Evolutionary conservation across 1,284 basidiomycete species (phyloP).

Genomic region (Inonotus hispidus): DNA sequence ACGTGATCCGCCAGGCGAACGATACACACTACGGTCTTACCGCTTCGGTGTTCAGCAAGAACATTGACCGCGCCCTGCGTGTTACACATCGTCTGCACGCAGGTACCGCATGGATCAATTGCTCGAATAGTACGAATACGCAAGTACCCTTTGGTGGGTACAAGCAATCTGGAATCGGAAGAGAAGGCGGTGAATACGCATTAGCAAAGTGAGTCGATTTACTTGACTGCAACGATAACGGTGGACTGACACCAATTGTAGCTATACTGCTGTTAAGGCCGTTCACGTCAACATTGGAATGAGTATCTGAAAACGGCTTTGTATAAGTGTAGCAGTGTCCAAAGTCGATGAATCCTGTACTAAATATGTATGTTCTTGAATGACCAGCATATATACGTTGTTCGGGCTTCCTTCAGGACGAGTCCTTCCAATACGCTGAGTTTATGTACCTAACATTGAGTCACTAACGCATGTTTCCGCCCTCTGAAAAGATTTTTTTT

Average conservation of each 20-base stretch:
- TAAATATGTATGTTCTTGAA: too few relatives aligned
- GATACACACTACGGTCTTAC: constrained; percentile 84
- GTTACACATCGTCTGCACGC: constrained; percentile 77
- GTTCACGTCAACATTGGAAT: constrained; percentile 72
- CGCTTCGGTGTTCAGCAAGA: constrained; percentile 80
- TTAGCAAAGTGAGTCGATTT: constrained; percentile 48
- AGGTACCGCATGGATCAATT: constrained; percentile 83
- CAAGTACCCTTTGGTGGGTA: constrained; percentile 83
- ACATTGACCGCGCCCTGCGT: constrained; percentile 71
- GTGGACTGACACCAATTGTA: constrained; percentile 29
- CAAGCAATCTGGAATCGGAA: constrained; percentile 83
- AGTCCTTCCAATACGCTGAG: too few relatives aligned
- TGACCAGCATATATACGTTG: too few relatives aligned
- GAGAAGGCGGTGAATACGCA: constrained; percentile 84
- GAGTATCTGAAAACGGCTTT: constrained; percentile 14
- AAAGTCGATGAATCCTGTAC: too few relatives aligned
- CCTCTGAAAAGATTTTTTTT: too few relatives aligned
- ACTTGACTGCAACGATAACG: background rate
- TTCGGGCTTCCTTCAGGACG: too few relatives aligned
- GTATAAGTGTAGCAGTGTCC: too few relatives aligned
- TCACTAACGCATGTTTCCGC: too few relatives aligned
- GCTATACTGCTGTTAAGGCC: constrained; percentile 82
- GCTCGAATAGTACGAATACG: constrained; percentile 59
- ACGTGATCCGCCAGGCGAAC: constrained; percentile 78
- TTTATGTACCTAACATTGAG: too few relatives aligned